These are phyloP conservation scores for Didymella glomerata DNA, from an alignment of 2,329 filamentous ascomycete genomes.

Conservation along the genomic window DNA sequence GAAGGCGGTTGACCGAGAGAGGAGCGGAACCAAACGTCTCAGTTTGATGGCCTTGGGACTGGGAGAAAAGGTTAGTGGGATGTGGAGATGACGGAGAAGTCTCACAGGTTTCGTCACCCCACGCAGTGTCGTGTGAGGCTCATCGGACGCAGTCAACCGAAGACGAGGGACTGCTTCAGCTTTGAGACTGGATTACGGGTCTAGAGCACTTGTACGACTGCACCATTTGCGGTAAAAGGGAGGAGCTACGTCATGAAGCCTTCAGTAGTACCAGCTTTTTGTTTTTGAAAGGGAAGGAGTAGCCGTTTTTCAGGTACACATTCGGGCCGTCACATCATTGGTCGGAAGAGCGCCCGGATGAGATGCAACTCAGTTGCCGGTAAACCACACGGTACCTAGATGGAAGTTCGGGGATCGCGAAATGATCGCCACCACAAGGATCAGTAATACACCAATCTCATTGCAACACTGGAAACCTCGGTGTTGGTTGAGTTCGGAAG, in stretches of 20 bases:
- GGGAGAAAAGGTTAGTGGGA: constrained; percentile 37
- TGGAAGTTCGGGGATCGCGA: constrained; percentile 13
- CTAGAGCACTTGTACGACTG: constrained; percentile 1
- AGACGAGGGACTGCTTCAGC: background rate
- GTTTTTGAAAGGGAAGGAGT: background rate
- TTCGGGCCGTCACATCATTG: background rate
- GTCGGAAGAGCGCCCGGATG: background rate
- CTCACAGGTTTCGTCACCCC: background rate
- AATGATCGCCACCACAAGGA: constrained; percentile 13
- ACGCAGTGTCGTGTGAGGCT: background rate
- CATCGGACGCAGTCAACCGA: background rate
- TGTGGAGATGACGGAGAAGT: constrained; percentile 27
- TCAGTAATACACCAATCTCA: constrained; percentile 5
- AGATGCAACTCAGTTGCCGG: background rate
- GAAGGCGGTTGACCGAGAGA: constrained; percentile 24
- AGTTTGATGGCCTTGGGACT: constrained; percentile 38
- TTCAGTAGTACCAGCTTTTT: background rate
- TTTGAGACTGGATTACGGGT: background rate
- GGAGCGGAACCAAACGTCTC: constrained; percentile 35
- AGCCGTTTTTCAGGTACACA: background rate
- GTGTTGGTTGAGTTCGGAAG: background rate
- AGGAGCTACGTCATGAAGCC: constrained; percentile 1
- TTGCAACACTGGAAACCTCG: background rate
- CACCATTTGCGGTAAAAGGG: background rate
- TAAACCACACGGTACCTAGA: background rate